Evolutionary conservation across 345 rosid species (phyloP), one percentile per base, ranked within the genome.

Genomic region (Brassica incana): DNA sequence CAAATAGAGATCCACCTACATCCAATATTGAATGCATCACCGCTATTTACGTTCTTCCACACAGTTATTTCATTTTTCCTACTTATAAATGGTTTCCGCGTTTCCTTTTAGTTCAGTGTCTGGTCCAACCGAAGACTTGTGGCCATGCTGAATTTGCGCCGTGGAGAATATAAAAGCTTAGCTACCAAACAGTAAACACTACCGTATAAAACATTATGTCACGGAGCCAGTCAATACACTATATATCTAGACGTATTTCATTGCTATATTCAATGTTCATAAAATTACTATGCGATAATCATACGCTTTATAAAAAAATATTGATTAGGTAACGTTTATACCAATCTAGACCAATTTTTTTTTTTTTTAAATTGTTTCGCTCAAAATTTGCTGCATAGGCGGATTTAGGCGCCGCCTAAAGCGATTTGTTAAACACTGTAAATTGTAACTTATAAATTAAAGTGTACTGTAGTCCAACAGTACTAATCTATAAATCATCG

Each of bases 1-100:
- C 8, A 59, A 27, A 15, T 15, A 16, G 36, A 35, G 56, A 66
- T 56, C 72, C 56, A 66, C 56, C 18, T 66, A 54, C 65, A 30
- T 48, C 45, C 48, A 58, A 67, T 59, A 76, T 68, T 77, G 61
- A 69, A 69, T 69, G 80, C 69, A 60, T 45, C 74, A 60, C 74
- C 80, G 69, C 62, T 30, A 45, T 60, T 69, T 48, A 33, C 80
- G 74, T 77, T 61, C 74, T 69, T 60, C 69, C 69, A 69, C 69
- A 59, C 16, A 59, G 1, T 36, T 75, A 8, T 54, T 30, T 32
- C 65, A 52, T 63, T 15, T 16, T 29, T 29, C 38, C 18, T 29
- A 8, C 60, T 33, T 38, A 5, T 40, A 23, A 11, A 23, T 67
- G 58, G 72, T 45, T 68, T 68, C 56, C 8, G 73, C 67, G 36